phyloP scores from a whole-genome alignment of 371 early-diverging fungal species.

The Circinella minor region DNA sequence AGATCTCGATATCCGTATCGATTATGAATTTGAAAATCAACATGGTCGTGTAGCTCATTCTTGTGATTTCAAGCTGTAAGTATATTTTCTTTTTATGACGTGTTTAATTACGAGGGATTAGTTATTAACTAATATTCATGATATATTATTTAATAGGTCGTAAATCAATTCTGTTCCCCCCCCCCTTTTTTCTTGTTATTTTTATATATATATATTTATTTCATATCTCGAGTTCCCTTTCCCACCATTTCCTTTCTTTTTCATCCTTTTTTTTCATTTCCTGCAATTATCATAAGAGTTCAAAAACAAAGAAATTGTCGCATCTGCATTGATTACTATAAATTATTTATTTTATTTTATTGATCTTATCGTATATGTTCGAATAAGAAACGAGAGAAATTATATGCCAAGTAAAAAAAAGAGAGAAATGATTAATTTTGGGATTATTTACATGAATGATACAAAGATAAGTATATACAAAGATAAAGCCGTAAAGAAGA shows the following conservation, averaged over 20 bases:
- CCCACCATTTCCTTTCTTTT: not conserved
- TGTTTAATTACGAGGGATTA: not conserved
- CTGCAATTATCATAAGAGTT: not conserved
- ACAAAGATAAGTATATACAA: no score
- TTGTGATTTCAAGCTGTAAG: conserved; percentile 87
- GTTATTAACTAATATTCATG: not conserved
- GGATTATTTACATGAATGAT: no score
- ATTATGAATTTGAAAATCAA: conserved; percentile 74
- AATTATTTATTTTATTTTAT: no score
- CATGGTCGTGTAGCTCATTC: conserved; percentile 63
- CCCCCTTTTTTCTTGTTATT: no score
- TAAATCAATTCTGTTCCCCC: not conserved
- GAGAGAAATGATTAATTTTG: no score
- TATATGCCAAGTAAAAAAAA: no score
- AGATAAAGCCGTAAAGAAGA: no score
- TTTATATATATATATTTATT: not conserved
- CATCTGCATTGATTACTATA: no score
- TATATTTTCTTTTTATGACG: not conserved
- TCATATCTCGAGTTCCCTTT: not conserved
- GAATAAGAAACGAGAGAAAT: no score
- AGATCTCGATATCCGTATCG: conserved; percentile 91
- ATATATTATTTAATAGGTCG: not conserved
- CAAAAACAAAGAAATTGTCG: no score
- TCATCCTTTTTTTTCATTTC: not conserved
- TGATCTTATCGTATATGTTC: no score